These are phyloP conservation scores for Sporothrix euskadiensis DNA, from an alignment of 2,329 filamentous ascomycete genomes.

Conservation along the genomic window DNA sequence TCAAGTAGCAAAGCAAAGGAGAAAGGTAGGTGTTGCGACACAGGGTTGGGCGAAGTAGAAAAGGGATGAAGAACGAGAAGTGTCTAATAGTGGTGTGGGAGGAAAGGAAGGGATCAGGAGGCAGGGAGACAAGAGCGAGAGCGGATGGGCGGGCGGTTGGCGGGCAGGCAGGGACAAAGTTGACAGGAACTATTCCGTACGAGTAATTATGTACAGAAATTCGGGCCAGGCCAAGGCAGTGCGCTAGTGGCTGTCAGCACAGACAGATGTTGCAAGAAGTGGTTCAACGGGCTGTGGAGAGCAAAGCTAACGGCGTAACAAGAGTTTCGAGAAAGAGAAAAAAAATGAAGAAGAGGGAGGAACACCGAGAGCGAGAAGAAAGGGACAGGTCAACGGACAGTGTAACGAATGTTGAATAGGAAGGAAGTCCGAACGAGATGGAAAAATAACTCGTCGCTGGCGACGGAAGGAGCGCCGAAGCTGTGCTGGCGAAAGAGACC, in stretches of 20 bases:
- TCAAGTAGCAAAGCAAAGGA: background rate
- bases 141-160: background rate
- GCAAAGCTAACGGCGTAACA: background rate
- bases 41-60: background rate
- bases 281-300: constrained; percentile 9
- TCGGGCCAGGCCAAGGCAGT: background rate
- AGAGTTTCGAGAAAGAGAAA: too few relatives aligned
- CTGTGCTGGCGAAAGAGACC: too few relatives aligned
- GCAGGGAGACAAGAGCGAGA: background rate
- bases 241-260: constrained; percentile 7
- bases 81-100: background rate
- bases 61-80: background rate
- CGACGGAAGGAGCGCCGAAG: background rate
- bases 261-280: background rate
- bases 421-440: background rate
- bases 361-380: too few relatives aligned
- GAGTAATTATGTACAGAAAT: background rate
- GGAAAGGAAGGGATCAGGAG: background rate
- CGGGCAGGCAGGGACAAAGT: background rate
- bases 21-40: background rate
- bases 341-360: too few relatives aligned
- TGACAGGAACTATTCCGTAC: background rate
- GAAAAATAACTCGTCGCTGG: background rate
- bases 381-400: too few relatives aligned
- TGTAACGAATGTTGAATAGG: background rate